Evolutionary conservation across 768 basidiomycete species (phyloP).

Genomic region (Mycena maculata): DNA sequence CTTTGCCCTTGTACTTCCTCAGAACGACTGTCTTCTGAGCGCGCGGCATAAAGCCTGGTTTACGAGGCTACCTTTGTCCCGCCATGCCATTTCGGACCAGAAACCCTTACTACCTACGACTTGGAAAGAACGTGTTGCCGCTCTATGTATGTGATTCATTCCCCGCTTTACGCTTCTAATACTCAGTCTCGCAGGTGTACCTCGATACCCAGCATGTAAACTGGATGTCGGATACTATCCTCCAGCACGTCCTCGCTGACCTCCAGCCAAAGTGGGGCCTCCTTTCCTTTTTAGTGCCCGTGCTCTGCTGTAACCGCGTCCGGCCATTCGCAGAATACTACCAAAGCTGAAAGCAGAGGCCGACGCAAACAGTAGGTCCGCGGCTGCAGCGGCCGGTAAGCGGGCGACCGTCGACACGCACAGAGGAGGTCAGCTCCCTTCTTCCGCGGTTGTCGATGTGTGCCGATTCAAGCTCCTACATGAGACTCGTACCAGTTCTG

Average conservation of each 20-base stretch:
- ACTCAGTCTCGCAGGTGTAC: slow-evolving; percentile 65
- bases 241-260: slow-evolving; percentile 86
- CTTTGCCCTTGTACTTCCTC: background rate
- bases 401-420: slow-evolving; percentile 85
- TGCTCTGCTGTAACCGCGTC: slow-evolving; percentile 5
- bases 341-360: slow-evolving; percentile 75
- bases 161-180: background rate
- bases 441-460: slow-evolving; percentile 13
- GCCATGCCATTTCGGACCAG: slow-evolving; percentile 51
- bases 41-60: background rate
- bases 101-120: slow-evolving; percentile 86
- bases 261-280: slow-evolving; percentile 72
- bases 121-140: slow-evolving; percentile 80
- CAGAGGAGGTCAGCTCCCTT: slow-evolving; percentile 79
- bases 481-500: slow-evolving; percentile 91
- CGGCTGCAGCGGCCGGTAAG: slow-evolving; percentile 60
- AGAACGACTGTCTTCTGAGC: background rate
- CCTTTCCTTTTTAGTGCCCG: slow-evolving; percentile 1
- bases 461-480: slow-evolving; percentile 12
- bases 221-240: slow-evolving; percentile 89
- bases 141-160: slow-evolving; percentile 66
- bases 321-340: slow-evolving; percentile 61
- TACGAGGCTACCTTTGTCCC: too few species aligned
- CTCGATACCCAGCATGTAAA: slow-evolving; percentile 88
- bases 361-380: slow-evolving; percentile 49